These are phyloP conservation scores for Trifolium fragiferum DNA, from an alignment of 306 rosid genomes.

Conservation along the genomic window DNA sequence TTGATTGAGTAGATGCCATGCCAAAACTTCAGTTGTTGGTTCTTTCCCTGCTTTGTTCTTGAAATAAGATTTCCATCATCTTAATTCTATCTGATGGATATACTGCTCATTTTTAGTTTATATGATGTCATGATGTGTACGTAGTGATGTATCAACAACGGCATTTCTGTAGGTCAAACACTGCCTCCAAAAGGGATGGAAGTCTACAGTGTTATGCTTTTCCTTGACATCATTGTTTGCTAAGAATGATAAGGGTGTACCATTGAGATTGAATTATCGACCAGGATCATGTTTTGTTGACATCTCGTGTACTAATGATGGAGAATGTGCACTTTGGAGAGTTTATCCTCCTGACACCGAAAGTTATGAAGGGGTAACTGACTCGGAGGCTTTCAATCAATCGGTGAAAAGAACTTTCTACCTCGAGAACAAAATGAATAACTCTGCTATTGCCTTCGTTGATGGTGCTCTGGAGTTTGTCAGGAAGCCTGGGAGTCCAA, in stretches of 20 bases:
- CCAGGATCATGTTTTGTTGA: conserved; percentile 83
- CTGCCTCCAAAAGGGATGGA: conserved; percentile 62
- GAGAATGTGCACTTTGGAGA: conserved; percentile 71
- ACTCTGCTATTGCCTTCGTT: conserved; percentile 78
- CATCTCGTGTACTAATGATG: conserved; percentile 66
- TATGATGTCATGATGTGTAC: conserved; percentile 8
- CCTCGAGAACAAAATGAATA: conserved; percentile 80
- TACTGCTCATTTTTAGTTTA: conserved; percentile 33
- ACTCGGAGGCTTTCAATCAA: conserved; percentile 71
- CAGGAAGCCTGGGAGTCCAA: conserved; percentile 85
- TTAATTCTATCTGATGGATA: conserved; percentile 36
- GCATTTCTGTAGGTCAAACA: conserved; percentile 70
- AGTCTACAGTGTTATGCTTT: conserved; percentile 73
- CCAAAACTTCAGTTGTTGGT: conserved; percentile 18
- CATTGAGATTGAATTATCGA: conserved; percentile 72
- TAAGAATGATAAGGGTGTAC: conserved; percentile 70
- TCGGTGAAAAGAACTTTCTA: conserved; percentile 60
- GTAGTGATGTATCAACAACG: conserved; percentile 19
- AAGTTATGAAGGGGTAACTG: conserved; percentile 55
- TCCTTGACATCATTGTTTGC: conserved; percentile 85
- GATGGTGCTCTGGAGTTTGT: conserved; percentile 87
- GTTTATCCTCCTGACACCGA: conserved; percentile 53
- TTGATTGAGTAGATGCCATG: conserved; percentile 31
- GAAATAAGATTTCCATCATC: conserved; percentile 24
- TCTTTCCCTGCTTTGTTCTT: conserved; percentile 23